phyloP scores from a whole-genome alignment of 2,329 filamentous ascomycete species.

The Pseudocercospora macadamiae region DNA sequence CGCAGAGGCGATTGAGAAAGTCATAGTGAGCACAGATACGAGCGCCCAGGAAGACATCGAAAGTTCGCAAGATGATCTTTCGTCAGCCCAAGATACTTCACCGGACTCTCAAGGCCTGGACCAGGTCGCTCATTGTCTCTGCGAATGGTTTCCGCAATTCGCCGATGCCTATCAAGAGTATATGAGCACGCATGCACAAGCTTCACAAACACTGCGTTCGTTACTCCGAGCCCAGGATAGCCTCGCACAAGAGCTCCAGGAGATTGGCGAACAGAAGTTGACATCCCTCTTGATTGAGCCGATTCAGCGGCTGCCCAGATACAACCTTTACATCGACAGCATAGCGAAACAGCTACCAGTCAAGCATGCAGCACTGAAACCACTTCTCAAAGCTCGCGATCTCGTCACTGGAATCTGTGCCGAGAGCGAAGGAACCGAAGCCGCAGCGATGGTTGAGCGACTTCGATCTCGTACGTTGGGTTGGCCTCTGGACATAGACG shows the following conservation, averaged over 20 bases:
- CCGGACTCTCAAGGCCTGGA: slow-evolving; percentile 61
- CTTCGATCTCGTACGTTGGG: slow-evolving; percentile 47
- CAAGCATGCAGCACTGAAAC: slow-evolving; percentile 79
- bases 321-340: slow-evolving; percentile 94
- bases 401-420: slow-evolving; percentile 97
- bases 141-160: slow-evolving; percentile 93
- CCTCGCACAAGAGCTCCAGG: slow-evolving; percentile 77
- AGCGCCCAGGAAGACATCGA: slow-evolving; percentile 79
- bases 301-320: slow-evolving; percentile 89
- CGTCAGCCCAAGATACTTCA: slow-evolving; percentile 62
- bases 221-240: slow-evolving; percentile 77
- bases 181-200: slow-evolving; percentile 85
- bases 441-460: slow-evolving; percentile 72
- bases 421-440: slow-evolving; percentile 74
- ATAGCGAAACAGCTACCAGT: slow-evolving; percentile 85
- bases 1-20: slow-evolving; percentile 70
- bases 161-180: slow-evolving; percentile 91
- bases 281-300: slow-evolving; percentile 94
- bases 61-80: slow-evolving; percentile 45
- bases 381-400: slow-evolving; percentile 85
- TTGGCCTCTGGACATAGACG: slow-evolving; percentile 51
- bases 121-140: slow-evolving; percentile 75
- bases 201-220: slow-evolving; percentile 76
- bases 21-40: slow-evolving; percentile 82
- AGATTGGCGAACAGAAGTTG: slow-evolving; percentile 85